A percentile compares a stretch with the other conserved stretches of the same genome.
Conservation (phyloP, 805 yeast genomes). For the Dipodascus geniculatus region DNA sequence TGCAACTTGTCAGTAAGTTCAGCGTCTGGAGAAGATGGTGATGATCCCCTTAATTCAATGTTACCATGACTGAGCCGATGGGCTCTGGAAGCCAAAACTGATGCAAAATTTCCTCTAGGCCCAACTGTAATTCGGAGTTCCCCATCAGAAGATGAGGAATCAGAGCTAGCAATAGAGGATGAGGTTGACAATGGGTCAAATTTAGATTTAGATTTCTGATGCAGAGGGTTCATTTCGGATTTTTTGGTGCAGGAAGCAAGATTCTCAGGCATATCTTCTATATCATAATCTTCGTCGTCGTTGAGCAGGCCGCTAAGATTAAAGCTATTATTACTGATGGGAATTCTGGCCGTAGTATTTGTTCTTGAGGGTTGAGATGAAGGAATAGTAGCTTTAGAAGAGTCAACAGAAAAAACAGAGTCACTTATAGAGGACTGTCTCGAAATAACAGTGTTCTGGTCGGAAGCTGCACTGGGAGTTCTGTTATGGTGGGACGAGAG, state of each 20-base stretch:
- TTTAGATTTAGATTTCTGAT: neutral
- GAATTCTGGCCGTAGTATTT: neutral
- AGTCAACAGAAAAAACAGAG: neutral
- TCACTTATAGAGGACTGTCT: neutral
- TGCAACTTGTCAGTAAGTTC: neutral
- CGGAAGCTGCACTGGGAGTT: slow-evolving; percentile 2
- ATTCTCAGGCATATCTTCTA: neutral
- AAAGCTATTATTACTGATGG: slow-evolving; percentile 11
- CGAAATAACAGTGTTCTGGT: neutral
- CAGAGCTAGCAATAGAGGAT: neutral
- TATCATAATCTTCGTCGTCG: slow-evolving; percentile 5
- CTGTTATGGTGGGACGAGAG: neutral
- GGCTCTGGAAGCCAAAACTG: neutral
- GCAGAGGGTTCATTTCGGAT: neutral
- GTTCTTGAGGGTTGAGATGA: neutral
- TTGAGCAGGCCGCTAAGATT: slow-evolving; percentile 13
- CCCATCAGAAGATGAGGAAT: neutral
- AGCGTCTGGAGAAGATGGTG: too few relatives aligned
- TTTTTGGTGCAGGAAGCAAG: neutral
- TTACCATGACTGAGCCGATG: neutral
- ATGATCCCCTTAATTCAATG: neutral
- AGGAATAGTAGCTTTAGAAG: slow-evolving; percentile 1
- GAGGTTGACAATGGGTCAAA: neutral
- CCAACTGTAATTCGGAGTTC: neutral
- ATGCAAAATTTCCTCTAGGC: neutral